Evolutionary conservation across 1,139 yeast genomes (phyloP).

Genomic region (Chernovozyma aurita): DNA sequence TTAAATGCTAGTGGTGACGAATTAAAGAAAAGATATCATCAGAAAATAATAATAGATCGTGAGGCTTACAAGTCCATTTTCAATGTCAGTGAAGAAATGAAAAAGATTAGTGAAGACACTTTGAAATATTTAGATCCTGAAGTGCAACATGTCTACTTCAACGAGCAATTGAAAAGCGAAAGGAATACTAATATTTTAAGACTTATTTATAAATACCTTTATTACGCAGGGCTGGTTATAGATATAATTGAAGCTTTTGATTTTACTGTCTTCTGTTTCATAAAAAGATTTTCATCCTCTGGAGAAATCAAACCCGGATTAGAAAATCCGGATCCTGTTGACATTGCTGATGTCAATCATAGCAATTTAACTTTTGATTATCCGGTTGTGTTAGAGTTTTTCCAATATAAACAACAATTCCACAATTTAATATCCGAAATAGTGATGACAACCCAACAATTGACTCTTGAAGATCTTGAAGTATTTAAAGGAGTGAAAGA

Average conservation of each 20-base stretch:
- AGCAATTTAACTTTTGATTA: slow-evolving; percentile 44
- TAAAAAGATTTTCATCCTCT: slow-evolving; percentile 24
- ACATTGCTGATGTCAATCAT: slow-evolving; percentile 12
- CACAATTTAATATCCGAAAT: slow-evolving; percentile 62
- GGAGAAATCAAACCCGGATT: slow-evolving; percentile 11
- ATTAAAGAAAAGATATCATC: slow-evolving; percentile 37
- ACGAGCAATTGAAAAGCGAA: slow-evolving; percentile 34
- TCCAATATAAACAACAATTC: slow-evolving; percentile 67
- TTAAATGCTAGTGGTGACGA: slow-evolving; percentile 46
- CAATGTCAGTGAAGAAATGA: slow-evolving; percentile 34
- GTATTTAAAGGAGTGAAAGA: slow-evolving; percentile 61
- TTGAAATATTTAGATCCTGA: slow-evolving; percentile 35
- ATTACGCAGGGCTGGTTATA: slow-evolving; percentile 45
- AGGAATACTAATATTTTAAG: slow-evolving; percentile 53
- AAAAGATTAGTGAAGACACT: slow-evolving; percentile 35
- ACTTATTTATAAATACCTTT: slow-evolving; percentile 48
- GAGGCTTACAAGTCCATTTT: slow-evolving; percentile 40
- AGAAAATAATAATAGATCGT: slow-evolving; percentile 47
- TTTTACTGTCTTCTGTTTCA: slow-evolving; percentile 51
- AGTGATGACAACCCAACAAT: slow-evolving; percentile 63
- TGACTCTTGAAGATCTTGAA: slow-evolving; percentile 71
- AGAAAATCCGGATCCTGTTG: neutral
- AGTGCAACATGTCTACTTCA: slow-evolving; percentile 28
- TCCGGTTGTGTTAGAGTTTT: slow-evolving; percentile 68
- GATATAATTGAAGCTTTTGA: slow-evolving; percentile 59